Conservation (phyloP, 2,329 filamentous ascomycete species). For the Colletotrichum sp. region DNA sequence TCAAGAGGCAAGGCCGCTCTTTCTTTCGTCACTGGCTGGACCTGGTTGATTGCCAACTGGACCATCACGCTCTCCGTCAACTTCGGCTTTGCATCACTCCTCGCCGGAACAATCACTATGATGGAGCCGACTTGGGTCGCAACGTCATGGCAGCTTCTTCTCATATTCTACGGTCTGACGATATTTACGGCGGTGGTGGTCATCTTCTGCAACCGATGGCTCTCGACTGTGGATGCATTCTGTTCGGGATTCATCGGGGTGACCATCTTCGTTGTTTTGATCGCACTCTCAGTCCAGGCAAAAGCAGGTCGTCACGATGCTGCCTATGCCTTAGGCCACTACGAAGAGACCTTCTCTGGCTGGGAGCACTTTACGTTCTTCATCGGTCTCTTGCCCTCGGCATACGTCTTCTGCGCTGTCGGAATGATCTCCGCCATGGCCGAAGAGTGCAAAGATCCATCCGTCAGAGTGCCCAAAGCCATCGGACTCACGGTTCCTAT, state of each 20-base stretch:
- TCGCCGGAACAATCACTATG: slow-evolving; percentile 60
- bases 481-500: slow-evolving; percentile 72
- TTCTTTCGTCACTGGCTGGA: slow-evolving; percentile 61
- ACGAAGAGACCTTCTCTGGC: slow-evolving; percentile 34
- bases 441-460: slow-evolving; percentile 71
- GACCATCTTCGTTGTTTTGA: neutral
- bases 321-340: slow-evolving; percentile 31
- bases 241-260: neutral
- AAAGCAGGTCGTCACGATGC: neutral
- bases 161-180: slow-evolving; percentile 76
- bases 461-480: slow-evolving; percentile 72
- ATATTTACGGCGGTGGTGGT: slow-evolving; percentile 69
- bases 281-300: neutral
- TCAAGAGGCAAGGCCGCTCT: slow-evolving; percentile 70
- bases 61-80: slow-evolving; percentile 81
- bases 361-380: slow-evolving; percentile 29
- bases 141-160: slow-evolving; percentile 69
- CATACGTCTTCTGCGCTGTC: slow-evolving; percentile 71
- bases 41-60: slow-evolving; percentile 79
- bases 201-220: slow-evolving; percentile 67
- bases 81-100: slow-evolving; percentile 75
- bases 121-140: slow-evolving; percentile 54
- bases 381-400: slow-evolving; percentile 77
- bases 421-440: slow-evolving; percentile 72
- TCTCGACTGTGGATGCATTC: slow-evolving; percentile 67